Evolutionary conservation across 192 early-diverging fungal species (phyloP), one percentile per base, ranked within the genome.

Genomic region (Backusella westeae): DNA sequence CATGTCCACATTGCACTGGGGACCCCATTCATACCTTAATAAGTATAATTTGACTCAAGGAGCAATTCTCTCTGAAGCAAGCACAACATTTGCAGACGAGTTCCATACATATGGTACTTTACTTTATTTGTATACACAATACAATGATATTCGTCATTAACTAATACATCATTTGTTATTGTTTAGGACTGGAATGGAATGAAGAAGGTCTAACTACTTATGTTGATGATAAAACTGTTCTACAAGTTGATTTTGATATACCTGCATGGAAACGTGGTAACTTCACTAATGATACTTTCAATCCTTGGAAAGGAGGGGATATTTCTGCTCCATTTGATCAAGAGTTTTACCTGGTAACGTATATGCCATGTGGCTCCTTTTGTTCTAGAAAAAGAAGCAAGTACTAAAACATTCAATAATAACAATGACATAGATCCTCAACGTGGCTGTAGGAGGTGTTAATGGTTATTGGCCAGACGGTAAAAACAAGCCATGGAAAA

Each of bases 321-420:
- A 78, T 81, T 59, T 44, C 77, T 5, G 89, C 91, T 9, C 90
- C 90, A 12, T 92, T 92, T 73, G 91, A 92, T 75, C 85, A 92
- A 77, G 83, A 86, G 38, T 87, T 88, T 42, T 86, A 84, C 65
- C 34, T 89, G 39, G 81, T 85, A 82, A 74, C 83, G 23, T 63
- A 26, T 72, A 72, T 44, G 71, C 75, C 71, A 75, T 63, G 56
- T 63, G 56, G 17, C 19, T n/a, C 3, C 63, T 12, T 74, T 35
- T 17, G 5, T 38, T 21, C 17, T 38, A 38, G 26, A 29, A 36
- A 42, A 69, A 2, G n/a, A 26, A 34, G 8, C 38, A 56, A 36
- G 38, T 19, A 69, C 9, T 21, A 23, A 21, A 34, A 34, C 6
- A 44, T 23, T 53, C 14, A 49, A 29, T 26, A 12, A 21, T 17